phyloP scores from a whole-genome alignment of 345 rosid species.

The Heritiera fomes region DNA sequence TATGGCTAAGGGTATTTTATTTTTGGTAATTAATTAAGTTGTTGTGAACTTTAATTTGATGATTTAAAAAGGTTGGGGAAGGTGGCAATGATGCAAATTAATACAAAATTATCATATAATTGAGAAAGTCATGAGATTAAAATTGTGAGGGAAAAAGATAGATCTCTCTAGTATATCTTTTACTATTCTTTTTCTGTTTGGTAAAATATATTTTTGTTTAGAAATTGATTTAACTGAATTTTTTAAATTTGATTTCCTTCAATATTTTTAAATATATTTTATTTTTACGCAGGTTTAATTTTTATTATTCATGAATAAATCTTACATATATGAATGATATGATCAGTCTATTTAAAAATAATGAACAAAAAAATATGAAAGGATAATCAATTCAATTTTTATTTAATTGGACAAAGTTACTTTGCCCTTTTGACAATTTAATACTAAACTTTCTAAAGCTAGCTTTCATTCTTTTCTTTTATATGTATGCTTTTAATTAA shows the following conservation, averaged over 20 bases:
- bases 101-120: not conserved
- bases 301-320: too few species aligned
- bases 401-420: not conserved
- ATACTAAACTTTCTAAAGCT: not conserved
- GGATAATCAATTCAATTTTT: too few species aligned
- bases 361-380: too few species aligned
- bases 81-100: not conserved
- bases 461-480: not conserved
- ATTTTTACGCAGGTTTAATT: too few species aligned
- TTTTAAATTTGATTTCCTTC: too few species aligned
- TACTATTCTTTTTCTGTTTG: not conserved
- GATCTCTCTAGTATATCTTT: not conserved
- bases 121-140: not conserved
- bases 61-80: not conserved
- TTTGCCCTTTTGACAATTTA: too few species aligned
- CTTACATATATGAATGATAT: not conserved
- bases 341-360: too few species aligned
- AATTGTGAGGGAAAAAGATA: not conserved
- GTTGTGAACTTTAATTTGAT: not conserved
- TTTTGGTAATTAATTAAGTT: slow-evolving; percentile 8
- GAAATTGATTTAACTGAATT: too few species aligned
- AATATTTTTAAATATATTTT: too few species aligned
- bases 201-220: not conserved
- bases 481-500: not conserved
- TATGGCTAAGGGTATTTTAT: not conserved